Evolutionary conservation across 352 stramenopile genomes (phyloP).

Genomic region (Aphanomyces stellatus): DNA sequence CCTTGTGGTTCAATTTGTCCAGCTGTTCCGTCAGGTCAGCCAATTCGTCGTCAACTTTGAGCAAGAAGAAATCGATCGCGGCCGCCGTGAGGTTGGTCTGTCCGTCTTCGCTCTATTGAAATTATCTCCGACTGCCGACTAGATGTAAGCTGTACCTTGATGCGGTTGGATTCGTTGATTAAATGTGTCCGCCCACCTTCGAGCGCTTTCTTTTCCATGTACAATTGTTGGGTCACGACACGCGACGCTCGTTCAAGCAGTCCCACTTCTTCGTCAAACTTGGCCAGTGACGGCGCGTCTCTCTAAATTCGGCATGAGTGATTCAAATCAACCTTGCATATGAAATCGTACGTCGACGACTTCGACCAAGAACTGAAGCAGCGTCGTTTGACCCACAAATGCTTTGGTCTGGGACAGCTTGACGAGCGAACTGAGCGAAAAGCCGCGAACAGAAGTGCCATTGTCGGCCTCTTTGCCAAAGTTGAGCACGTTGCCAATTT

Average conservation of each 20-base stretch:
- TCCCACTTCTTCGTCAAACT: conserved; percentile 72
- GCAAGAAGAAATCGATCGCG: conserved; percentile 43
- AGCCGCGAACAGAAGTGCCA: conserved; percentile 37
- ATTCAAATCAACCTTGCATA: not conserved
- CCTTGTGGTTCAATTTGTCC: conserved; percentile 30
- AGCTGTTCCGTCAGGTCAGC: conserved; percentile 37
- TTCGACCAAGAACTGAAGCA: conserved; percentile 82
- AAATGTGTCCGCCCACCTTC: conserved; percentile 34
- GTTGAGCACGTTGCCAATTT: conserved; percentile 68
- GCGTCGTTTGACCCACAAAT: conserved; percentile 70
- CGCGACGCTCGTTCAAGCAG: conserved; percentile 66
- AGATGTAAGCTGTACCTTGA: not conserved
- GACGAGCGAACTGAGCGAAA: conserved; percentile 67
- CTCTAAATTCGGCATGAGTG: conserved; percentile 26
- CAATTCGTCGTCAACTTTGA: conserved; percentile 53
- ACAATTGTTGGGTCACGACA: conserved; percentile 50
- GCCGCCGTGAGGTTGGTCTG: conserved; percentile 9
- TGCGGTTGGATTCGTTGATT: conserved; percentile 26
- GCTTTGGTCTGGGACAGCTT: conserved; percentile 84
- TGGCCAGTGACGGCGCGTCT: conserved; percentile 57
- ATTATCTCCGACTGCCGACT: too few relatives aligned
- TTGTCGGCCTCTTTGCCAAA: conserved; percentile 50
- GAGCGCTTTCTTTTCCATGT: conserved; percentile 59
- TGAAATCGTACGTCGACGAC: conserved; percentile 49
- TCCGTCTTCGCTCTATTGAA: conserved; percentile 2